A percentile compares a stretch with the other conserved stretches of the same genome.
Evolutionary conservation across 2,329 filamentous ascomycete genomes (phyloP).

Genomic region (Stagonosporopsis cucurbitacearum): DNA sequence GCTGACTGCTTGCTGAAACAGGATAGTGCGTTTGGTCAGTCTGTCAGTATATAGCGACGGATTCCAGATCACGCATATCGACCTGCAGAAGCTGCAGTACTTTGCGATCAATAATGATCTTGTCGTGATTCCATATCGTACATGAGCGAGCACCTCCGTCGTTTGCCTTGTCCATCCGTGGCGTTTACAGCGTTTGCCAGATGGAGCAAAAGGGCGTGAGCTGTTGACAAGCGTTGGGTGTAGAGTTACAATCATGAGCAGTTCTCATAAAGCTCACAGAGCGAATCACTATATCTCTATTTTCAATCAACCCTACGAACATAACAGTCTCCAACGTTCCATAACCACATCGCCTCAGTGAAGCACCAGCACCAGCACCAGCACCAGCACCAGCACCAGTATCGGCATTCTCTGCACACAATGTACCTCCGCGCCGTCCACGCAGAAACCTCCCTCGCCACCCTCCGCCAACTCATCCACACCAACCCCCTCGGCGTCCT

Average conservation of each 20-base stretch:
- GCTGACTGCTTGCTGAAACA: not conserved
- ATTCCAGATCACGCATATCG: not conserved
- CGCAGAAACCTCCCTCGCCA: constrained; percentile 58
- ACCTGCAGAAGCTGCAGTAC: not conserved
- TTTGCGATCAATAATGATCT: not conserved
- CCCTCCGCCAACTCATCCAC: constrained; percentile 62
- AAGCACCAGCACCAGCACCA: not conserved
- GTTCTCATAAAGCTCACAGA: not conserved
- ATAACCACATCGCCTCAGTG: not conserved
- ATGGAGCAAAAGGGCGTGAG: constrained; percentile 2
- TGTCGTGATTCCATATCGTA: not conserved
- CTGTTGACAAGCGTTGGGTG: not conserved
- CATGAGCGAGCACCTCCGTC: not conserved
- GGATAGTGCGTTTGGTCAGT: not conserved
- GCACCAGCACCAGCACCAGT: too few relatives aligned
- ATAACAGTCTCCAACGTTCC: not conserved
- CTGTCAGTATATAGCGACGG: not conserved
- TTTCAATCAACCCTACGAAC: too few relatives aligned
- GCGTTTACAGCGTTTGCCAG: constrained; percentile 7
- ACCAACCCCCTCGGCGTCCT: constrained; percentile 67
- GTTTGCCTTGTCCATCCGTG: not conserved
- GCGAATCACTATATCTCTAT: not conserved
- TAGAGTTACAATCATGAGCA: not conserved
- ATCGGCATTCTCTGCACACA: not conserved
- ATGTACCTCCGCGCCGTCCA: constrained; percentile 62